Evolutionary conservation across 352 stramenopile genomes (phyloP).

Genomic region (Globisporangium iwayamae): DNA sequence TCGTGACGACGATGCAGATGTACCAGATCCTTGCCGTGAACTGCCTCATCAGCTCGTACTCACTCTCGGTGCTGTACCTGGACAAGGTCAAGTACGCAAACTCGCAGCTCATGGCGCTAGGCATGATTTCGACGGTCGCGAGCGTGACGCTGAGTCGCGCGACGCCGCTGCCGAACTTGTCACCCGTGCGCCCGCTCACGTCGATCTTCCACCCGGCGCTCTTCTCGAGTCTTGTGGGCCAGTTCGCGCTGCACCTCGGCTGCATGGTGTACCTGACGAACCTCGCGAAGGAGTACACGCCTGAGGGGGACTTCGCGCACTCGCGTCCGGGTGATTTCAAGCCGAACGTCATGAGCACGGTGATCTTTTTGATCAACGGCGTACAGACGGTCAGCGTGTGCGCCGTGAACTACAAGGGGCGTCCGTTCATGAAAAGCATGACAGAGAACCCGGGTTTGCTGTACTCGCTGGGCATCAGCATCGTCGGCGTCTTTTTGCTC

Average conservation of each 20-base stretch:
- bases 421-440: conserved; percentile 98
- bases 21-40: conserved; percentile 99
- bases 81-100: conserved; percentile 99
- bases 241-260: conserved; percentile 95
- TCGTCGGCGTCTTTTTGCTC: conserved; percentile 88
- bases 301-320: conserved; percentile 71
- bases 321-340: conserved; percentile 91
- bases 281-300: conserved; percentile 89
- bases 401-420: conserved; percentile 97
- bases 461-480: conserved; percentile 83
- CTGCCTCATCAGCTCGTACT: conserved; percentile 97
- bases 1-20: conserved; percentile 99
- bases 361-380: conserved; percentile 97
- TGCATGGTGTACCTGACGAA: conserved; percentile 93
- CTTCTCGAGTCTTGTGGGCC: conserved; percentile 92
- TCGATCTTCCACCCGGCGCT: conserved; percentile 95
- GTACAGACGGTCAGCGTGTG: conserved; percentile 98
- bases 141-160: conserved; percentile 88
- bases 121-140: conserved; percentile 84
- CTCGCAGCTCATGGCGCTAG: conserved; percentile 91
- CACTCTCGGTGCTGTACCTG: conserved; percentile 97
- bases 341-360: conserved; percentile 97
- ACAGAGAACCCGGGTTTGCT: conserved; percentile 96
- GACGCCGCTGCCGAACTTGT: conserved; percentile 93
- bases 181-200: conserved; percentile 88